phyloP scores from a whole-genome alignment of 164 flowering plant genomes.

The Chimonanthus salicifolius region DNA sequence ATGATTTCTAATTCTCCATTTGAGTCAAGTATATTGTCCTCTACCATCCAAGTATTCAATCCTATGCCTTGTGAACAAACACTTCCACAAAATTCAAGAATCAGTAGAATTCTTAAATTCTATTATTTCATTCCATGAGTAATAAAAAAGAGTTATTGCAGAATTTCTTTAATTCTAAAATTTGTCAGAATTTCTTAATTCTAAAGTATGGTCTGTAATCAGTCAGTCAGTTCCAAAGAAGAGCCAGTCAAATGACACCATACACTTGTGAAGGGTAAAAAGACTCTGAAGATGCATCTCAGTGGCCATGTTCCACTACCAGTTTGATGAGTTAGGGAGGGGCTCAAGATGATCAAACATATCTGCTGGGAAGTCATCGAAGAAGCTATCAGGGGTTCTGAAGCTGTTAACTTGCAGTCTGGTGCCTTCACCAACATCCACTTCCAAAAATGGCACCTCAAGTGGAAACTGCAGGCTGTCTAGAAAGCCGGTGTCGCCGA shows the following conservation, averaged over 20 bases:
- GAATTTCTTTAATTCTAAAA: no score
- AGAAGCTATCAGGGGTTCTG: conserved; percentile 44
- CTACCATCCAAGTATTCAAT: no score
- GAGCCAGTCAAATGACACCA: neutral
- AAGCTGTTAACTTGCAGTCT: conserved; percentile 13
- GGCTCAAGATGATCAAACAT: conserved; percentile 32
- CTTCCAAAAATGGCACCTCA: conserved; percentile 13
- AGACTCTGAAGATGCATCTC: neutral
- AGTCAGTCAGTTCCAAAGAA: neutral
- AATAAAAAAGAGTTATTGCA: no score
- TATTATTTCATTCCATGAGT: no score
- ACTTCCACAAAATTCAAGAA: no score
- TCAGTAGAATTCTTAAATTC: no score
- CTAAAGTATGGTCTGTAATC: neutral
- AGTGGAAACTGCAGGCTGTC: conserved; percentile 19
- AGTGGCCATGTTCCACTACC: neutral
- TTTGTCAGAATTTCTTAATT: no score
- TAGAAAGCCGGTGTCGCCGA: conserved; percentile 34
- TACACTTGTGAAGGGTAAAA: neutral
- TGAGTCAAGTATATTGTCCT: no score
- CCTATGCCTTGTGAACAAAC: no score
- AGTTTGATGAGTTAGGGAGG: conserved; percentile 25
- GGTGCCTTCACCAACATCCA: neutral
- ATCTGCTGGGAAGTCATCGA: conserved; percentile 68
- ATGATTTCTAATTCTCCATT: no score